Percentiles rank a stretch among this genome's conserved stretches.
Conservation (phyloP, 164 flowering plant species). For the Nymphaea thermarum region DNA sequence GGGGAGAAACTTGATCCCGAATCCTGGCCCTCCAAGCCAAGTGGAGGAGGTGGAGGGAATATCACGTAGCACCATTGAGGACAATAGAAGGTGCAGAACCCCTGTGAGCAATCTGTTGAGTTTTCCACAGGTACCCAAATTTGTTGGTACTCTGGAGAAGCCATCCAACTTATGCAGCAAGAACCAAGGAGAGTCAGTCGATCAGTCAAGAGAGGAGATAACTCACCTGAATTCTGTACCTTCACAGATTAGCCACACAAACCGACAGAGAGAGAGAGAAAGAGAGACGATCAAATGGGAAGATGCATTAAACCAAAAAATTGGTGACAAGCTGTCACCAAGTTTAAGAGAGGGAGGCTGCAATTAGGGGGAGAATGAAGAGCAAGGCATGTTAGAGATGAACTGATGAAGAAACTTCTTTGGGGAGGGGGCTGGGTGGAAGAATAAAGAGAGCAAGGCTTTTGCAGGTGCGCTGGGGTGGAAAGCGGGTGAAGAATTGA, state of each 20-base stretch:
- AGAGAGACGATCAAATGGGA: not conserved
- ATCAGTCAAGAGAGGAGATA: not conserved
- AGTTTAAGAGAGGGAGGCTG: too few species aligned
- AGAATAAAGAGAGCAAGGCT: not conserved
- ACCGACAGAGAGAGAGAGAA: not conserved
- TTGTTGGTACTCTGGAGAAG: slow-evolving; percentile 26
- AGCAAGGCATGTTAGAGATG: not conserved
- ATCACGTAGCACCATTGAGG: slow-evolving; percentile 78
- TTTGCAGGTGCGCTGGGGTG: not conserved
- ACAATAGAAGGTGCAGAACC: slow-evolving; percentile 68
- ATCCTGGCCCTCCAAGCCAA: slow-evolving; percentile 25
- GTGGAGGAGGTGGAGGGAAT: slow-evolving; percentile 72
- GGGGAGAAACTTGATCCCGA: slow-evolving; percentile 54
- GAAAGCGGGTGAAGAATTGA: not conserved
- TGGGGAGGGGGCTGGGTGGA: not conserved
- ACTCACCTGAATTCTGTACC: not conserved
- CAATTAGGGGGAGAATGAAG: not conserved
- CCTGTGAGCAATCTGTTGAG: slow-evolving; percentile 58
- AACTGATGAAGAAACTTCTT: not conserved
- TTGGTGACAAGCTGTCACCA: too few species aligned
- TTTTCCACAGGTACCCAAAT: slow-evolving; percentile 53
- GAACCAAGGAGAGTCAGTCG: not conserved
- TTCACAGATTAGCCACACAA: not conserved
- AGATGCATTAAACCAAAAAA: not conserved
- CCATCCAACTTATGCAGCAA: slow-evolving; percentile 20